Percentiles rank a stretch among this genome's conserved stretches.
Evolutionary conservation across 805 yeast species (phyloP).

Genomic region (Jamesozyma jinghongensis): DNA sequence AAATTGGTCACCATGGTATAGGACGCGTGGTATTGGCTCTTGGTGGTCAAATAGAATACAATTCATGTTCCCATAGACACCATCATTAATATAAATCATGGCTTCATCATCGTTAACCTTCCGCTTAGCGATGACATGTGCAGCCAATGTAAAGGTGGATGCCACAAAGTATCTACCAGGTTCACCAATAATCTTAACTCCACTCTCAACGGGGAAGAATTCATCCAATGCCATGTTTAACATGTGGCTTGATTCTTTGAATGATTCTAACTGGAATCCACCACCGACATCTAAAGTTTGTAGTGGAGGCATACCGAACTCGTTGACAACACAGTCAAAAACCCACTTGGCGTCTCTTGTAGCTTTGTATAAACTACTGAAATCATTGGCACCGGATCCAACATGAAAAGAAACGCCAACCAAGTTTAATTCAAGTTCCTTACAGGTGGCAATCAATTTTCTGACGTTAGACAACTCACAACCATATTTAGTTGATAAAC

Average conservation of each 20-base stretch:
- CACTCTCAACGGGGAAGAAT: slow-evolving; percentile 44
- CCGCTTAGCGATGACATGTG: slow-evolving; percentile 81
- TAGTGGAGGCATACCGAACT: slow-evolving; percentile 39
- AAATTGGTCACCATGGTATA: slow-evolving; percentile 45
- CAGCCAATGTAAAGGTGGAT: slow-evolving; percentile 73
- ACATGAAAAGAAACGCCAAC: slow-evolving; percentile 91
- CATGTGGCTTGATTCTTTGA: slow-evolving; percentile 48
- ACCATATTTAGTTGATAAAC: slow-evolving; percentile 83
- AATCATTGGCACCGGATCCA: slow-evolving; percentile 86
- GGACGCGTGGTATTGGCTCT: slow-evolving; percentile 57
- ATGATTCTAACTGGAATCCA: slow-evolving; percentile 65
- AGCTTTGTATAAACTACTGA: slow-evolving; percentile 57
- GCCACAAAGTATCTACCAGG: slow-evolving; percentile 91
- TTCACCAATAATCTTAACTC: slow-evolving; percentile 67
- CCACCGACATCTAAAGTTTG: slow-evolving; percentile 81
- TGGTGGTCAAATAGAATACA: slow-evolving; percentile 92
- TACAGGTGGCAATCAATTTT: slow-evolving; percentile 51
- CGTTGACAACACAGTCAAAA: slow-evolving; percentile 47
- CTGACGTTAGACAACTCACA: slow-evolving; percentile 51
- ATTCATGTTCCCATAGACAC: slow-evolving; percentile 91
- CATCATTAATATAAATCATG: slow-evolving; percentile 87
- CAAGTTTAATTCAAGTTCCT: slow-evolving; percentile 50
- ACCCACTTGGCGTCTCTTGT: slow-evolving; percentile 58
- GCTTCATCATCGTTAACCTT: slow-evolving; percentile 34
- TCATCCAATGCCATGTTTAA: slow-evolving; percentile 47